Percentiles rank a stretch among this genome's conserved stretches.
Evolutionary conservation across 176 grass and related monocot genomes (phyloP).

Genomic region (Triticum monococcum): DNA sequence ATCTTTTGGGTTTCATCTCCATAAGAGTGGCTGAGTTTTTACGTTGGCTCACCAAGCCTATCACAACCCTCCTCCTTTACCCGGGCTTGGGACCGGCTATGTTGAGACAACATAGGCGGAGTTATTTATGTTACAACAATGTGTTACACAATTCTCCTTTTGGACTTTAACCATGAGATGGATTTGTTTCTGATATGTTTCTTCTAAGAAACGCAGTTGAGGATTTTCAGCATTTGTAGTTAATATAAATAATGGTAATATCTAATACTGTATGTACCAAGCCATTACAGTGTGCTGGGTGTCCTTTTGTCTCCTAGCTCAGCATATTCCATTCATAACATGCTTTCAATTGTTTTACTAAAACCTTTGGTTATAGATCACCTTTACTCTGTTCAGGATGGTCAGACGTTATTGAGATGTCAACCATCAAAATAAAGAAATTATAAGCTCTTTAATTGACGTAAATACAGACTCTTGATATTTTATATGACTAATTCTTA

Average conservation of each 20-base stretch:
- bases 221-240: neutral
- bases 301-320: neutral
- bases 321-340: constrained; percentile 8
- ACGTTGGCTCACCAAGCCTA: too few species aligned
- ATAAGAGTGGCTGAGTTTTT: too few species aligned
- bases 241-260: constrained; percentile 14
- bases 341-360: constrained; percentile 6
- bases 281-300: neutral
- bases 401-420: neutral
- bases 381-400: neutral
- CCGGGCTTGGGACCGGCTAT: too few species aligned
- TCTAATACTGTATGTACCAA: neutral
- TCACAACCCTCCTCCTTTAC: too few species aligned
- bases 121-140: neutral
- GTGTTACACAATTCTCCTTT: neutral
- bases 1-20: too few species aligned
- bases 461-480: neutral
- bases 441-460: constrained; percentile 13
- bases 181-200: neutral
- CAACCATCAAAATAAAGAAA: neutral
- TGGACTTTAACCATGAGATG: constrained; percentile 8
- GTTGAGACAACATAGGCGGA: too few species aligned
- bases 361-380: neutral
- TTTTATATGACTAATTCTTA: constrained; percentile 20
- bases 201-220: constrained; percentile 5